Evolutionary conservation across 2,329 filamentous ascomycete genomes (phyloP), one percentile per base, ranked within the genome.

Genomic region (Ophiocordyceps camponoti-leonardi): DNA sequence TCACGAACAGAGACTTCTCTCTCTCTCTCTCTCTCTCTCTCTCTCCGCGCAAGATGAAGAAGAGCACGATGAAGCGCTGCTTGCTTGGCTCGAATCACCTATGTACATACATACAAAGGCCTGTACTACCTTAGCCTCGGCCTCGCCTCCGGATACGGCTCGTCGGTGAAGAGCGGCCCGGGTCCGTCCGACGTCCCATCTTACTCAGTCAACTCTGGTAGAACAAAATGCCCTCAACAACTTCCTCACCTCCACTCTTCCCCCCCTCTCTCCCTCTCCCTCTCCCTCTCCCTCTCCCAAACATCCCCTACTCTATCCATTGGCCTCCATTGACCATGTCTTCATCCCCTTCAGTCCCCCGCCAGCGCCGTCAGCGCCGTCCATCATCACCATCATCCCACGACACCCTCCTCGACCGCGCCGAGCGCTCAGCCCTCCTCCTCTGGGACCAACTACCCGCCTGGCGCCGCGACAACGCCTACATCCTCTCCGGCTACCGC

Each of bases 381-480:
- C 18, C 42, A 3, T 18, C 41, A 19, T 37, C 47, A 26, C 58
- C 51, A 54, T 58, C 45, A 54, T 58, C 53, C 55, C 56, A 46
- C 53, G 55, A 52, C 26, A 49, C 52, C 33, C 28, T 61, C 45
- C 42, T 53, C 50, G 42, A 57, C 7, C 66, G 61, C 44, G 53
- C 69, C 35, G 61, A 66, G 22, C 49, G 56, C 3, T 58, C 65
- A 1, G 57, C 72, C 4, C 65, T 73, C 31, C 51, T 74, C n/a
- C 59, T 67, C 47, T 78, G 73, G 73, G 69, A 77, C 51, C 72
- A 77, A 46, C 68, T 79, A 11, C 71, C 72, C 13, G 50, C 61
- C 45, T 79, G 75, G 75, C 73, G 73, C 41, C 73, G 72, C 51
- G 75, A 79, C 62, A 79, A 79, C 55, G 62, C 62, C 52, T 77